Evolutionary conservation across 2,329 filamentous ascomycete genomes (phyloP).

Genomic region (Cladobotryum protrusum): DNA sequence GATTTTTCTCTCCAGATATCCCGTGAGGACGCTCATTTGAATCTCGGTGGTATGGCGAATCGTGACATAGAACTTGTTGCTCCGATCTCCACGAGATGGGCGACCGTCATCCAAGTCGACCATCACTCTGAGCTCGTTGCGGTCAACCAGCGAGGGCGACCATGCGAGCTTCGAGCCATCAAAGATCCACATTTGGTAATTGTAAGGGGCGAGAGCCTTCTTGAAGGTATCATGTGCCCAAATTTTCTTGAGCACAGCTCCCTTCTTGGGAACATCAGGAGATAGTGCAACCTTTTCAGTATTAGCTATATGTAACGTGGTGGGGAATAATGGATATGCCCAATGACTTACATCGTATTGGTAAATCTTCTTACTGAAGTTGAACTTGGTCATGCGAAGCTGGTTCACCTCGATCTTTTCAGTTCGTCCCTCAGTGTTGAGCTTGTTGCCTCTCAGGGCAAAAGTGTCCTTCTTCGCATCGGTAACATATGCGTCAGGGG

Average conservation of each 20-base stretch:
- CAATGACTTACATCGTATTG: conserved; percentile 73
- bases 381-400: conserved; percentile 57
- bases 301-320: too few species aligned
- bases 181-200: conserved; percentile 55
- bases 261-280: conserved; percentile 53
- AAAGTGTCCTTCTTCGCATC: conserved; percentile 30
- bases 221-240: conserved; percentile 64
- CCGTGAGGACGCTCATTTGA: conserved; percentile 57
- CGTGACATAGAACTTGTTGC: conserved; percentile 52
- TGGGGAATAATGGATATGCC: too few species aligned
- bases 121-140: conserved; percentile 46
- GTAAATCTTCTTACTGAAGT: conserved; percentile 56
- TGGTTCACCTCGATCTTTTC: conserved; percentile 63
- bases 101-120: conserved; percentile 70
- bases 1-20: conserved; percentile 57
- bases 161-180: conserved; percentile 85
- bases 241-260: conserved; percentile 64
- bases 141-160: conserved; percentile 41
- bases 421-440: conserved; percentile 51
- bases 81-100: conserved; percentile 26
- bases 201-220: conserved; percentile 42
- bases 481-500: conserved; percentile 47
- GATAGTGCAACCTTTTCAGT: conserved; percentile 55
- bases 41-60: conserved; percentile 63
- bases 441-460: conserved; percentile 31